These are phyloP conservation scores for Ogataea philodendri DNA, from an alignment of 805 yeast species.

Conservation along the genomic window DNA sequence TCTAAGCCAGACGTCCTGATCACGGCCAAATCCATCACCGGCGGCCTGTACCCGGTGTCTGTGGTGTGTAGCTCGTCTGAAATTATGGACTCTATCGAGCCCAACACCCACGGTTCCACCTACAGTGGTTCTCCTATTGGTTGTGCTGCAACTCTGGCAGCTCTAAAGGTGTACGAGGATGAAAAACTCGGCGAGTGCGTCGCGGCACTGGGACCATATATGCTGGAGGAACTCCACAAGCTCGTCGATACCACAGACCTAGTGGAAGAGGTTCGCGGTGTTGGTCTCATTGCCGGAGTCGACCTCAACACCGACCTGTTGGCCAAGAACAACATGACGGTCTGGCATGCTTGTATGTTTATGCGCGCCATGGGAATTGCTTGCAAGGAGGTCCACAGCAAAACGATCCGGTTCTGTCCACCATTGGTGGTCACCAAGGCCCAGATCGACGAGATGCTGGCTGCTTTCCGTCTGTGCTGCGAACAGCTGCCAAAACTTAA, in stretches of 20 bases:
- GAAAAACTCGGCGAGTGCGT: constrained; percentile 27
- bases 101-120: constrained; percentile 32
- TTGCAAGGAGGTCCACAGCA: constrained; percentile 26
- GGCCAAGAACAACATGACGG: constrained; percentile 14
- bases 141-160: constrained; percentile 29
- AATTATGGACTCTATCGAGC: constrained; percentile 28
- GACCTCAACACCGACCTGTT: constrained; percentile 22
- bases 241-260: constrained; percentile 22
- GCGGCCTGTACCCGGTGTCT: constrained; percentile 30
- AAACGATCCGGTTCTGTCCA: constrained; percentile 25
- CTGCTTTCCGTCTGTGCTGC: constrained; percentile 22
- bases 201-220: constrained; percentile 19
- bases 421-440: constrained; percentile 22
- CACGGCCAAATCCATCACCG: constrained; percentile 32
- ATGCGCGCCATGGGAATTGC: constrained; percentile 29
- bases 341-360: constrained; percentile 30
- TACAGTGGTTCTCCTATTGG: constrained; percentile 31
- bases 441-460: constrained; percentile 19
- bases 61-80: constrained; percentile 24
- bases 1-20: constrained; percentile 29
- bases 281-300: constrained; percentile 27
- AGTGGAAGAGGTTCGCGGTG: constrained; percentile 25
- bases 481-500: constrained; percentile 13
- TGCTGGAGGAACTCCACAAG: too few relatives aligned
- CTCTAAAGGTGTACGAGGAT: constrained; percentile 28